These are phyloP conservation scores for Lavandula angustifolia DNA, from an alignment of 257 asterid species.

Conservation along the genomic window DNA sequence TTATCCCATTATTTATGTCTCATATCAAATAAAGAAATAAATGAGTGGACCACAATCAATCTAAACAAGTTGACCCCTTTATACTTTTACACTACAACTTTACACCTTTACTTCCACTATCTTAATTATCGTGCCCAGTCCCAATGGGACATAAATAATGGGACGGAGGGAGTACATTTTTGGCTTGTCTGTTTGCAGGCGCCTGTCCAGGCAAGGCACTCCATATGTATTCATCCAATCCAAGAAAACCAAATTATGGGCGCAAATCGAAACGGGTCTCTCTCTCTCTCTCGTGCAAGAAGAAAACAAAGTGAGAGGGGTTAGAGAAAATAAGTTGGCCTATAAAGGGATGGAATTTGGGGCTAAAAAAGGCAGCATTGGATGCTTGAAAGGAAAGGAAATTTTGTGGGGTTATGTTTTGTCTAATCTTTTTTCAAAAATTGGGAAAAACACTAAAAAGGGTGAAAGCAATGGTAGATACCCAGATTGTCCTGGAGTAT, in stretches of 20 bases:
- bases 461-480: conserved; percentile 38
- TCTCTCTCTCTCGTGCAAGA: neutral
- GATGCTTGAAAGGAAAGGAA: conserved; percentile 64
- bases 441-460: neutral
- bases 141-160: too few species aligned
- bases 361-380: conserved; percentile 53
- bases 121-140: too few species aligned
- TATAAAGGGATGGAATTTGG: conserved; percentile 61
- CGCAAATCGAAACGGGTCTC: conserved; percentile 27
- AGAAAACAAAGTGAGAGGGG: neutral
- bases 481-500: conserved; percentile 69
- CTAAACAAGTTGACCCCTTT: too few species aligned
- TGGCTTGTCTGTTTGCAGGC: conserved; percentile 22
- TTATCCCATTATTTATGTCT: too few species aligned
- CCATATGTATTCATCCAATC: conserved; percentile 35
- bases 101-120: too few species aligned
- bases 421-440: conserved; percentile 44
- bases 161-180: neutral
- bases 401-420: conserved; percentile 62
- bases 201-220: conserved; percentile 16
- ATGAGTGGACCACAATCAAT: too few species aligned
- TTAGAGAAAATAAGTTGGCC: conserved; percentile 34
- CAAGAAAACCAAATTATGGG: conserved; percentile 29
- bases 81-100: too few species aligned
- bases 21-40: too few species aligned